Evolutionary conservation across 2,329 filamentous ascomycete species (phyloP).

Genomic region (Sarocladium strictum): DNA sequence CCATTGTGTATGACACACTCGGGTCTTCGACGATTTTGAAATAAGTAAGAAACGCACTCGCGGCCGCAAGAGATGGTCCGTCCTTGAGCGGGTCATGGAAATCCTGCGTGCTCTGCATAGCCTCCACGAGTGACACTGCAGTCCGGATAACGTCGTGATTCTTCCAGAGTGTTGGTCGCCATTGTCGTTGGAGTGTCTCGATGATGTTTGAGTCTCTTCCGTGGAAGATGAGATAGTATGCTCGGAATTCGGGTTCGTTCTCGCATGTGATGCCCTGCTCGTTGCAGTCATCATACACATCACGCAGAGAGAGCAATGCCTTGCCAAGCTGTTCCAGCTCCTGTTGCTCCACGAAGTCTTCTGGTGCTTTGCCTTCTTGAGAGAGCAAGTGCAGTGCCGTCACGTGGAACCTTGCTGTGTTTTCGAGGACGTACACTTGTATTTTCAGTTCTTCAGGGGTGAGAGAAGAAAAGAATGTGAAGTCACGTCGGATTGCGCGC

Average conservation of each 20-base stretch:
- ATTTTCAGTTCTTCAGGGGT: slow-evolving; percentile 49
- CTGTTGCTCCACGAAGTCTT: slow-evolving; percentile 61
- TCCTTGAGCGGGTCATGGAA: slow-evolving; percentile 52
- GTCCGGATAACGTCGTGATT: slow-evolving; percentile 54
- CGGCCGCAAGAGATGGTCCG: slow-evolving; percentile 40
- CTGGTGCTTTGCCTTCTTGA: slow-evolving; percentile 45
- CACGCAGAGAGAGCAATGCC: slow-evolving; percentile 57
- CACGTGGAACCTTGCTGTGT: slow-evolving; percentile 61
- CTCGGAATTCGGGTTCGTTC: slow-evolving; percentile 61
- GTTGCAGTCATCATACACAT: slow-evolving; percentile 60
- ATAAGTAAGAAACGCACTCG: slow-evolving; percentile 46
- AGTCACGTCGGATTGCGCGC: slow-evolving; percentile 60
- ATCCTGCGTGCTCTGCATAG: slow-evolving; percentile 52
- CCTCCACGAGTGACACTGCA: slow-evolving; percentile 53
- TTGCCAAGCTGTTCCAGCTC: slow-evolving; percentile 64
- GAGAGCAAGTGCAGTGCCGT: slow-evolving; percentile 59
- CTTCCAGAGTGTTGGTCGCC: slow-evolving; percentile 49
- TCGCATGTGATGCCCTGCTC: slow-evolving; percentile 50
- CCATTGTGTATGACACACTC: slow-evolving; percentile 61
- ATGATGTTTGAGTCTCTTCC: slow-evolving; percentile 51
- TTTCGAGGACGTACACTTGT: slow-evolving; percentile 59
- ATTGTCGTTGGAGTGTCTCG: slow-evolving; percentile 47
- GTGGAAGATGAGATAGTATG: slow-evolving; percentile 59
- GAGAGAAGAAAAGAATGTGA: slow-evolving; percentile 60
- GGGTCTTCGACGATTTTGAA: slow-evolving; percentile 54